Evolutionary conservation across 2,329 filamentous ascomycete genomes (phyloP), one percentile per base, ranked within the genome.

Genomic region (Colletotrichum falcatum): DNA sequence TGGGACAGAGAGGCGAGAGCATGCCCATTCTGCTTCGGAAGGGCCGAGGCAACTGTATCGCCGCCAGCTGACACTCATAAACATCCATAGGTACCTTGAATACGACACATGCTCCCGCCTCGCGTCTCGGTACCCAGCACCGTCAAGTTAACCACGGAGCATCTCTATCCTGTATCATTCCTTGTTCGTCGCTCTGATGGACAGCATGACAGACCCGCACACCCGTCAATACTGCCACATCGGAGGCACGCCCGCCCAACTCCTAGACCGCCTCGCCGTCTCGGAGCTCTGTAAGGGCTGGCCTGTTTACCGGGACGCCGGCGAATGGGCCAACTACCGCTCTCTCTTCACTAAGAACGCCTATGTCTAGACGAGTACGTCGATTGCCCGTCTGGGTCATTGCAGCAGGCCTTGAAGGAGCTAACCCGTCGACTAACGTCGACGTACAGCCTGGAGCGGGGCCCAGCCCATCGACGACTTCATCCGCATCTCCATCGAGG

Each of bases 231-330:
- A 81, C 75, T 81, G 80, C 54, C 84, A 86, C 77, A 78, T 83
- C 76, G 86, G 86, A 74, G 85, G 85, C 62, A 74, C 77, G 11
- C 59, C 73, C 3, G 72, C 74, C 33, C 81, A 85, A 48, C 75
- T 85, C 5, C 78, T 86, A 18, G 80, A 84, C 69, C 82, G 85
- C 28, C 76, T 85, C 28, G 80, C 80, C 65, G 80, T 87, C 9
- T 80, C 84, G 1, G 85, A 87, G 76, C 77, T 87, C n/a, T 86
- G 84, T 79, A 86, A 85, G 74, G 85, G 85, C 54, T 87, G 85
- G 85, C 84, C 85, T 2, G 82, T 87, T 46, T 87, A 87, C 75
- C 82, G 85, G 39, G 85, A 87, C 70, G 81, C 84, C 14, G 86
- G 84, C 1, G 85, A 87, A 74, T 87, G 85, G 85, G 80, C 81